Percentiles rank a stretch among this genome's conserved stretches.
Evolutionary conservation across 768 basidiomycete genomes (phyloP).

Genomic region (Lanmaoa rubissima): DNA sequence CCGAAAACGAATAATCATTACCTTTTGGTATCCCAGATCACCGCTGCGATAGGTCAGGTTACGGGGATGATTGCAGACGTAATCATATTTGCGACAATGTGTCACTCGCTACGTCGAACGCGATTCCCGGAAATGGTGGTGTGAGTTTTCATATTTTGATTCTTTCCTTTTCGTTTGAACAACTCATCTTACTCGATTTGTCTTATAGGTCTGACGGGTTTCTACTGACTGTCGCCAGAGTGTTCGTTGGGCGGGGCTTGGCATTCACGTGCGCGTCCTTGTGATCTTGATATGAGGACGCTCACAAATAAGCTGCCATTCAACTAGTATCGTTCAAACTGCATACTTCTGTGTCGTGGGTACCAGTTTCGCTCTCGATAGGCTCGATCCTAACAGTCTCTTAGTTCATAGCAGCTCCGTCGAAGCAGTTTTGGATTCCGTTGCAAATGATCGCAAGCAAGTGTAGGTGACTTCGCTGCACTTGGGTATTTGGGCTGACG

Average conservation of each 20-base stretch:
- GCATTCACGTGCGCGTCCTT: slow-evolving; percentile 22
- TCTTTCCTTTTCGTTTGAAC: not conserved
- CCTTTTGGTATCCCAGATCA: slow-evolving; percentile 6
- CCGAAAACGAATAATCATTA: not conserved
- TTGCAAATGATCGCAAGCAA: slow-evolving; percentile 30
- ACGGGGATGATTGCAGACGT: slow-evolving; percentile 10
- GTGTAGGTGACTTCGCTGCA: slow-evolving; percentile 4
- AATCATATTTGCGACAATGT: slow-evolving; percentile 16
- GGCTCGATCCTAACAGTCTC: not conserved
- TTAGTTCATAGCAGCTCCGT: slow-evolving; percentile 26
- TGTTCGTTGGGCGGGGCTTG: slow-evolving; percentile 23
- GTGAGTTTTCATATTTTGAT: slow-evolving; percentile 13
- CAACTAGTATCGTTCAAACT: slow-evolving; percentile 17
- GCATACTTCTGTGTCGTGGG: slow-evolving; percentile 22
- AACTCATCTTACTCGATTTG: not conserved
- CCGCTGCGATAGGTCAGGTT: slow-evolving; percentile 11
- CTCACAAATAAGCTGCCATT: not conserved
- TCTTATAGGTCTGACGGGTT: slow-evolving; percentile 12
- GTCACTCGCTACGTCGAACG: slow-evolving; percentile 17
- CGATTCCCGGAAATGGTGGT: slow-evolving; percentile 13
- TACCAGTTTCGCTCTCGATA: not conserved
- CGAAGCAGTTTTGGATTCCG: slow-evolving; percentile 24
- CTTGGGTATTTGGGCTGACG: not conserved
- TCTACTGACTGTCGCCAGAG: not conserved
- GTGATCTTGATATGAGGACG: not conserved